These are phyloP conservation scores for Orbilia javanica DNA, from an alignment of 2,329 filamentous ascomycete genomes.

Conservation along the genomic window DNA sequence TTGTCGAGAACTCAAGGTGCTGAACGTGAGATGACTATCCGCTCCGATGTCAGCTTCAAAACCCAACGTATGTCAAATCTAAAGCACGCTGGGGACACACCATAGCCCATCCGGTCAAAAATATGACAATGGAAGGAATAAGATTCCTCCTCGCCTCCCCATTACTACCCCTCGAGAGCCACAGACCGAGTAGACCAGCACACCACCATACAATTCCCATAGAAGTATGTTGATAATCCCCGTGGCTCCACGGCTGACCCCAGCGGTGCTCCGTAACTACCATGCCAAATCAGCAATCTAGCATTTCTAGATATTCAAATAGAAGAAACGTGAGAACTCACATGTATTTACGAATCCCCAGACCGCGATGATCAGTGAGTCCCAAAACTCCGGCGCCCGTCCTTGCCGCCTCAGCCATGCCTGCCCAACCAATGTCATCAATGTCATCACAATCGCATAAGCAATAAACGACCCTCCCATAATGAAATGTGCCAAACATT, in stretches of 20 bases:
- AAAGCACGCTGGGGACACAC: background rate
- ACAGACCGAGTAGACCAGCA: slow-evolving; percentile 89
- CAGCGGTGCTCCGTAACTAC: slow-evolving; percentile 89
- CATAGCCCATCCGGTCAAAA: slow-evolving; percentile 96
- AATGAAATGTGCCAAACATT: slow-evolving; percentile 96
- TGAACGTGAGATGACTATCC: slow-evolving; percentile 82
- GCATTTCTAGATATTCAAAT: background rate
- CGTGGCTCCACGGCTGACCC: slow-evolving; percentile 88
- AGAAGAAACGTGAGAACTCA: slow-evolving; percentile 18
- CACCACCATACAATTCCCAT: slow-evolving; percentile 99
- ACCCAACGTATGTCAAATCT: background rate
- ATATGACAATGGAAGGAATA: slow-evolving; percentile 88
- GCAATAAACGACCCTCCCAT: slow-evolving; percentile 98
- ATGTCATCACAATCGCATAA: slow-evolving; percentile 88
- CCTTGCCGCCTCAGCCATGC: slow-evolving; percentile 84
- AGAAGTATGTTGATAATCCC: slow-evolving; percentile 97
- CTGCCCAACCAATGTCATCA: slow-evolving; percentile 89
- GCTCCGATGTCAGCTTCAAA: slow-evolving; percentile 1
- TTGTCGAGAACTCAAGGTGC: slow-evolving; percentile 82
- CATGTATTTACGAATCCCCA: slow-evolving; percentile 96
- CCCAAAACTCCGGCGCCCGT: slow-evolving; percentile 95
- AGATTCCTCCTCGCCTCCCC: slow-evolving; percentile 92
- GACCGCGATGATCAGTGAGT: slow-evolving; percentile 87
- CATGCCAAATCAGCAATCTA: background rate
- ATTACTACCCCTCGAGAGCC: slow-evolving; percentile 86